Percentiles rank a stretch among this genome's conserved stretches.
Conservation (phyloP, 1,284 basidiomycete genomes). For the Tetrapyrgos nigripes region DNA sequence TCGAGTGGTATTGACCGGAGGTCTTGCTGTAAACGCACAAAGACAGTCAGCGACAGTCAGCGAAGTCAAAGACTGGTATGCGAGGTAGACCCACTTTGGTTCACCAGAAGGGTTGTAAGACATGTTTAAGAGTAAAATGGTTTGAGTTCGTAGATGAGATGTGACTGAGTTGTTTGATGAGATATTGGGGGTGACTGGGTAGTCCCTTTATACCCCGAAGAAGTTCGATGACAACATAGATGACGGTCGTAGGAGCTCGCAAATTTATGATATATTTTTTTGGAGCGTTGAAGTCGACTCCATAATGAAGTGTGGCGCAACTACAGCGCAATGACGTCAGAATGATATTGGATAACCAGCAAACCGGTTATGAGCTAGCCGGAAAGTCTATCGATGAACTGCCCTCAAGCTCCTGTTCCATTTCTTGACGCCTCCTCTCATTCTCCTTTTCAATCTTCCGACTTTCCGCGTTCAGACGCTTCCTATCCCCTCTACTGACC, state of each 20-base stretch:
- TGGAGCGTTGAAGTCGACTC: not conserved
- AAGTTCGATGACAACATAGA: not conserved
- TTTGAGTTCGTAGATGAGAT: not conserved
- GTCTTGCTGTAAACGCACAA: conserved; percentile 7
- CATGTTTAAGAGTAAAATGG: not conserved
- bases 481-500: conserved; percentile 35
- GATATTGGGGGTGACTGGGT: too few species aligned
- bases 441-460: conserved; percentile 47
- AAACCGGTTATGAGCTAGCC: too few species aligned
- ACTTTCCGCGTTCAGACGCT: conserved; percentile 42
- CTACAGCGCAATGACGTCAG: not conserved
- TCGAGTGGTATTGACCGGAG: conserved; percentile 15
- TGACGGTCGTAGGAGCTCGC: too few species aligned
- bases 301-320: not conserved
- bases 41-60: not conserved
- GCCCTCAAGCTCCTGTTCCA: not conserved
- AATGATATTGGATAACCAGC: too few species aligned
- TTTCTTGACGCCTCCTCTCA: conserved; percentile 28
- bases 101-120: not conserved
- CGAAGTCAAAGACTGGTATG: conserved; percentile 8
- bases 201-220: not conserved
- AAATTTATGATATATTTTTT: too few species aligned
- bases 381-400: too few species aligned
- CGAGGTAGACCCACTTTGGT: not conserved
- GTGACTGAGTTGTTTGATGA: not conserved